phyloP scores from a whole-genome alignment of 306 rosid genomes.

The Cicer yamashitae region DNA sequence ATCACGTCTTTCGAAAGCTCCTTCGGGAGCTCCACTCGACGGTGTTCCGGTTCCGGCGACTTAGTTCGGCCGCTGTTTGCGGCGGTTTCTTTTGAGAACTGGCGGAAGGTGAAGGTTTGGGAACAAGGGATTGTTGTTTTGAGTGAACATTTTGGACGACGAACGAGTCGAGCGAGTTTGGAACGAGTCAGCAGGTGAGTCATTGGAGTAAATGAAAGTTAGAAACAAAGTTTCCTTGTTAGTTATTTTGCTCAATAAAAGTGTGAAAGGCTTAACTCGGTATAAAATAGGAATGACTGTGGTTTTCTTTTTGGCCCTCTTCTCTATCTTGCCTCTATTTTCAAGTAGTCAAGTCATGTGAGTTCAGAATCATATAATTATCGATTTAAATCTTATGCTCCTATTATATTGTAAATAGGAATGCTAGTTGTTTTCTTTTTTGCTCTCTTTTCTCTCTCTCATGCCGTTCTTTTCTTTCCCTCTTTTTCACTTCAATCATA shows the following conservation, averaged over 20 bases:
- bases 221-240: too few relatives aligned
- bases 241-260: too few relatives aligned
- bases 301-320: too few relatives aligned
- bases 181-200: constrained; percentile 17
- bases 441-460: neutral
- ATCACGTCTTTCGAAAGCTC: constrained; percentile 74
- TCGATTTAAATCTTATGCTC: too few relatives aligned
- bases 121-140: neutral
- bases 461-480: too few relatives aligned
- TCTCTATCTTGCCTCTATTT: too few relatives aligned
- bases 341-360: neutral
- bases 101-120: constrained; percentile 1
- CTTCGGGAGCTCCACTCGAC: constrained; percentile 58
- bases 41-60: constrained; percentile 57
- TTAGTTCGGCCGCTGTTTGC: constrained; percentile 32
- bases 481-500: too few relatives aligned
- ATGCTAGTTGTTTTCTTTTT: neutral
- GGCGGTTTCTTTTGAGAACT: constrained; percentile 41
- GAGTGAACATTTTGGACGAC: neutral
- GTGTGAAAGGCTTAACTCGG: too few relatives aligned
- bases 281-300: too few relatives aligned
- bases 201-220: neutral
- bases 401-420: neutral
- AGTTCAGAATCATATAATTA: neutral
- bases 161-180: constrained; percentile 11